phyloP scores from a whole-genome alignment of 129 eudicot genomes.

The Lonicera japonica region DNA sequence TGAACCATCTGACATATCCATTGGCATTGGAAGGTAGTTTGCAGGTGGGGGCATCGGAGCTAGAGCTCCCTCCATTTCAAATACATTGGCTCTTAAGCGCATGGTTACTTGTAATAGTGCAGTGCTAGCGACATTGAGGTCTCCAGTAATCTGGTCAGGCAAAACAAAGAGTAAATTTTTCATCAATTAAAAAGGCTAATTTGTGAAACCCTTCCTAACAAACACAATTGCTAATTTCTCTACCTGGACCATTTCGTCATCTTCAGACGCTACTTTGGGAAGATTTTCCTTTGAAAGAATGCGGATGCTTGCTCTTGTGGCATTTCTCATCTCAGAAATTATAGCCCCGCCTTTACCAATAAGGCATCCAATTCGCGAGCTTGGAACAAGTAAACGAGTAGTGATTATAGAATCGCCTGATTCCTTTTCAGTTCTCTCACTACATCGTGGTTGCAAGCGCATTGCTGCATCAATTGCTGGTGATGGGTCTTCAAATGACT shows the following conservation, averaged over 20 bases:
- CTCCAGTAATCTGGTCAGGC: conserved; percentile 68
- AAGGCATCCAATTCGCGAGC: conserved; percentile 66
- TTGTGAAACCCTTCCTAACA: too few relatives aligned
- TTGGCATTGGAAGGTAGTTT: conserved; percentile 37
- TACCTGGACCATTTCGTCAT: conserved; percentile 95
- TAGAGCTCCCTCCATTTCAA: conserved; percentile 64
- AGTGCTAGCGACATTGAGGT: conserved; percentile 44
- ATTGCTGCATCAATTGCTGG: conserved; percentile 71
- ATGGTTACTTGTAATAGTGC: conserved; percentile 74
- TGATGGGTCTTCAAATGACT: conserved; percentile 59
- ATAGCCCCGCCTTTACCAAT: conserved; percentile 89
- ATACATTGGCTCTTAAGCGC: conserved; percentile 61
- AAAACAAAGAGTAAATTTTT: not conserved
- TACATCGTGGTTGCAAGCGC: conserved; percentile 83
- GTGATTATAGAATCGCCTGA: conserved; percentile 55
- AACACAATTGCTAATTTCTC: too few relatives aligned
- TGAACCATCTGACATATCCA: conserved; percentile 35
- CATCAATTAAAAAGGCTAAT: not conserved
- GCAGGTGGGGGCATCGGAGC: conserved; percentile 30
- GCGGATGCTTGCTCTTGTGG: conserved; percentile 81
- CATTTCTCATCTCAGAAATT: conserved; percentile 68
- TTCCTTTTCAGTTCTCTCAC: conserved; percentile 64
- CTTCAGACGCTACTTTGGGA: conserved; percentile 79
- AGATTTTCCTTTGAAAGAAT: conserved; percentile 66
- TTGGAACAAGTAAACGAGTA: conserved; percentile 67